Percentiles rank a stretch among this genome's conserved stretches.
phyloP scores from a whole-genome alignment of 345 rosid species.

The Aurinia saxatilis region DNA sequence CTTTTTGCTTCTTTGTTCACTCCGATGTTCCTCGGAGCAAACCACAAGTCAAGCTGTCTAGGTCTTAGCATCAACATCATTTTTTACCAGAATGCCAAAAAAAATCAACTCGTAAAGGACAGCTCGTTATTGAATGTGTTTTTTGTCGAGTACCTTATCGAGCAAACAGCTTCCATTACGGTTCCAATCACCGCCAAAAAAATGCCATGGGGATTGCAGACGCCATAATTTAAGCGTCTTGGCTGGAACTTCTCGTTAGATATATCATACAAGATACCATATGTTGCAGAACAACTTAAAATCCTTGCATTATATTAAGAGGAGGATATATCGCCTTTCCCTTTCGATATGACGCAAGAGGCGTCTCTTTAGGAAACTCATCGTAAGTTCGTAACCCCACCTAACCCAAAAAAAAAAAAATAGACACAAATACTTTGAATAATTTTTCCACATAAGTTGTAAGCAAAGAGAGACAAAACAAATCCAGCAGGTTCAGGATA shows the following conservation, averaged over 20 bases:
- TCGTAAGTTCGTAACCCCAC: constrained; percentile 96
- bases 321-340: constrained; percentile 71
- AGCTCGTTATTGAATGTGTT: constrained; percentile 41
- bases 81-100: not conserved
- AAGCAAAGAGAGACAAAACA: not conserved
- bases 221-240: constrained; percentile 83
- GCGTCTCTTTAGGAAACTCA: constrained; percentile 82
- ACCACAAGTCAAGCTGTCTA: constrained; percentile 86
- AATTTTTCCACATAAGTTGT: not conserved
- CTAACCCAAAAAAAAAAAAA: constrained; percentile 33
- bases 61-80: too few relatives aligned
- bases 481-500: not conserved
- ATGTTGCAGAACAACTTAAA: constrained; percentile 64
- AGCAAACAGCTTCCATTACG: constrained; percentile 88
- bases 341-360: constrained; percentile 63
- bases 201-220: constrained; percentile 90
- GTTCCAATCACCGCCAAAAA: constrained; percentile 91
- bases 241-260: constrained; percentile 49
- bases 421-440: not conserved
- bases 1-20: constrained; percentile 79
- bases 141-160: constrained; percentile 51
- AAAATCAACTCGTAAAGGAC: not conserved
- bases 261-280: constrained; percentile 61
- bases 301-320: constrained; percentile 59
- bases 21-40: constrained; percentile 83